Evolutionary conservation across 805 yeast genomes (phyloP).

Genomic region (Myxozyma neglecta): DNA sequence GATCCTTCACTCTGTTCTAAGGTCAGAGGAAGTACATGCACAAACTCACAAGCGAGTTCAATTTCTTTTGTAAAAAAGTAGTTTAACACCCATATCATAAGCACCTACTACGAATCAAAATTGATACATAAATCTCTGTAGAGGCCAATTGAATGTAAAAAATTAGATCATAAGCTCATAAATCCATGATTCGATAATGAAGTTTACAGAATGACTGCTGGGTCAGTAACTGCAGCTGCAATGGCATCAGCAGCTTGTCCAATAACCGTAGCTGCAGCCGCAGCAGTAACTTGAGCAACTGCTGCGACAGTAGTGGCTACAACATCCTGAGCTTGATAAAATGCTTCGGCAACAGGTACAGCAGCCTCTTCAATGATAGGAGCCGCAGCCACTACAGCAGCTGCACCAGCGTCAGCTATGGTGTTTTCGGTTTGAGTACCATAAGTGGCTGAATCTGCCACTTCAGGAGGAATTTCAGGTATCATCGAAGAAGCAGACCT

Average conservation of each 20-base stretch:
- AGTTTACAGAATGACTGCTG: no score
- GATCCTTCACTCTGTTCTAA: no score
- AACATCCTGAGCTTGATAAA: background rate
- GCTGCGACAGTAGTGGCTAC: background rate
- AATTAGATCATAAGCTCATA: no score
- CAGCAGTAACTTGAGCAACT: conserved; percentile 4
- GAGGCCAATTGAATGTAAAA: no score
- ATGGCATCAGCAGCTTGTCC: conserved; percentile 2
- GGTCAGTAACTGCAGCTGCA: background rate
- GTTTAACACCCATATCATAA: no score
- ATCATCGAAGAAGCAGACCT: background rate
- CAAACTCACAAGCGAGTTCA: no score
- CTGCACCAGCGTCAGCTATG: background rate
- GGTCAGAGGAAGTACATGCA: no score
- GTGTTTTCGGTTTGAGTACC: background rate
- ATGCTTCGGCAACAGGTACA: background rate
- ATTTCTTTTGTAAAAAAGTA: no score
- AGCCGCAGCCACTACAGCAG: background rate
- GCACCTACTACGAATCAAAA: no score
- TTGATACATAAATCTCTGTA: no score
- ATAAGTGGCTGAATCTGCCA: background rate
- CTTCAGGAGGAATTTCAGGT: background rate
- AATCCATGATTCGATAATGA: no score
- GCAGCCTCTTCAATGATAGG: background rate
- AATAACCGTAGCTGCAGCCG: background rate